Evolutionary conservation across 2,329 filamentous ascomycete species (phyloP).

Genomic region (Pseudogymnoascus destructans): DNA sequence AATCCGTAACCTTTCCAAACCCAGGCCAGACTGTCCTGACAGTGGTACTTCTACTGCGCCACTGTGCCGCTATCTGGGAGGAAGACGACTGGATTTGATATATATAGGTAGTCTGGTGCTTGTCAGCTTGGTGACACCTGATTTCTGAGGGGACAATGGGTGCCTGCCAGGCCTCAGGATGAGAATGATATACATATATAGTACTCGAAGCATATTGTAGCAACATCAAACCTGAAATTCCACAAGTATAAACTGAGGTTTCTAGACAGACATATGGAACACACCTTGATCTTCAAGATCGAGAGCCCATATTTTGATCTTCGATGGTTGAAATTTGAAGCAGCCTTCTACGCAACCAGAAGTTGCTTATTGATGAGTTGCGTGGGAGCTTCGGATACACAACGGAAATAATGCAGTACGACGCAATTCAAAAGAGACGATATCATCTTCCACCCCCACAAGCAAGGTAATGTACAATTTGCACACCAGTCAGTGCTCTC

Average conservation of each 20-base stretch:
- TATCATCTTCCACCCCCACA: background rate
- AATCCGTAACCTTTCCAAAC: constrained; percentile 4
- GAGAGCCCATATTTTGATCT: background rate
- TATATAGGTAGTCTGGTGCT: background rate
- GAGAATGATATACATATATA: background rate
- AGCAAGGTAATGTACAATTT: background rate
- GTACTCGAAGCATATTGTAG: background rate
- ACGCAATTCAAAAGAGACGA: background rate
- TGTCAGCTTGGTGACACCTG: background rate
- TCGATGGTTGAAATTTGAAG: background rate
- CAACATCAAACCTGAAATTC: background rate
- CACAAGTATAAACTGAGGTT: background rate
- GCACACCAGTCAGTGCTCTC: constrained; percentile 6
- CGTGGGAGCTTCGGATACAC: background rate
- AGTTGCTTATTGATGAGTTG: background rate
- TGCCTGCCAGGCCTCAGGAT: background rate
- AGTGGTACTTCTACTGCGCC: background rate
- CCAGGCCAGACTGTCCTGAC: background rate
- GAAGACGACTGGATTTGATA: constrained; percentile 9
- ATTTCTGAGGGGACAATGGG: background rate
- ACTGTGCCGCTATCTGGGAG: constrained; percentile 6
- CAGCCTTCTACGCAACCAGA: background rate
- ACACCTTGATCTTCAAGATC: background rate
- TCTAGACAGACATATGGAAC: background rate
- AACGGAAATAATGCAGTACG: background rate